phyloP scores from a whole-genome alignment of 2,329 filamentous ascomycete species.

The Ophiognomonia clavigignenti-juglandacearum region DNA sequence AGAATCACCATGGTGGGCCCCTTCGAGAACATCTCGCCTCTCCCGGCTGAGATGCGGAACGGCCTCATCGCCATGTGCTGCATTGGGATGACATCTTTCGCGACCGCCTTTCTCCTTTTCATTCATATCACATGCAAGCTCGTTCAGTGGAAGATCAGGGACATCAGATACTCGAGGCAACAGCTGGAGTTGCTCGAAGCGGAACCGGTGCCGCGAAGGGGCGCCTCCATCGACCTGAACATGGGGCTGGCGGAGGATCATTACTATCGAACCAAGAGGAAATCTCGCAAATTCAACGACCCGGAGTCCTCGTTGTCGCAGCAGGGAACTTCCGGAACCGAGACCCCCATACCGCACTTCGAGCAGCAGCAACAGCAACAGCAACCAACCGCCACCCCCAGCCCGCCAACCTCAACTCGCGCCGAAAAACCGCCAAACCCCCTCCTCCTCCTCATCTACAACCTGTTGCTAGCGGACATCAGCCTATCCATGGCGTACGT shows the following conservation, averaged over 20 bases:
- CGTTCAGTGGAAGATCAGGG: constrained; percentile 22
- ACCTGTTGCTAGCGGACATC: constrained; percentile 63
- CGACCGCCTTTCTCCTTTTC: constrained; percentile 20
- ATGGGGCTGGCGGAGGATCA: constrained; percentile 24
- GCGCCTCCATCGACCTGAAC: constrained; percentile 20
- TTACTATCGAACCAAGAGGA: constrained; percentile 15
- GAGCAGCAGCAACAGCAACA: no score
- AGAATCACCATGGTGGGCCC: background rate
- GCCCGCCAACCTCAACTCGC: background rate
- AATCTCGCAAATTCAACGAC: background rate
- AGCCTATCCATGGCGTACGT: constrained; percentile 62
- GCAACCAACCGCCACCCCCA: no score
- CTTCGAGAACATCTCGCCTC: constrained; percentile 18
- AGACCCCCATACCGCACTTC: background rate
- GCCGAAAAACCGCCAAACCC: constrained; percentile 50
- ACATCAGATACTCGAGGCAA: constrained; percentile 1
- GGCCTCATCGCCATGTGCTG: constrained; percentile 21
- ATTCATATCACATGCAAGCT: constrained; percentile 26
- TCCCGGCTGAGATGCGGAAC: constrained; percentile 20
- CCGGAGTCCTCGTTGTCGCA: background rate
- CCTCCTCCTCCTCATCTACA: constrained; percentile 65
- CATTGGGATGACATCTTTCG: constrained; percentile 22
- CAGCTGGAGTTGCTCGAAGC: background rate
- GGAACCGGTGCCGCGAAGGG: background rate
- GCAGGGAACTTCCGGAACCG: background rate